A percentile compares a stretch with the other conserved stretches of the same genome.
phyloP scores from a whole-genome alignment of 148 eudicot genomes.

The Rhododendron vialii region DNA sequence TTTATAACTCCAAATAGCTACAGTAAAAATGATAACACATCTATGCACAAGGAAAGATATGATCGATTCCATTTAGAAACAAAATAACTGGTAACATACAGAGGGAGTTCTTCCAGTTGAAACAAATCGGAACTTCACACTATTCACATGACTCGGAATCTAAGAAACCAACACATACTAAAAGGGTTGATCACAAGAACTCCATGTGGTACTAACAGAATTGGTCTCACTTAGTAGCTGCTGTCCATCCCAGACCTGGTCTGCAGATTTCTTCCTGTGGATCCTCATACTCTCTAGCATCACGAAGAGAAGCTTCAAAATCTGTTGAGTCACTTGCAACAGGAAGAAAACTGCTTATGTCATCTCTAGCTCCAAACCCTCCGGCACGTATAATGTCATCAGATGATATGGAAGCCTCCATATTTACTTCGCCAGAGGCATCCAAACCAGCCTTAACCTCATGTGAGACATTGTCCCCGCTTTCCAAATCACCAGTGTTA shows the following conservation, averaged over 20 bases:
- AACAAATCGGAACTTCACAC: background rate
- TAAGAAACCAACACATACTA: background rate
- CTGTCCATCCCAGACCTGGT: constrained; percentile 88
- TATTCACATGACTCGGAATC: background rate
- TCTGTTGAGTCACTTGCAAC: constrained; percentile 84
- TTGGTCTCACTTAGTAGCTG: constrained; percentile 31
- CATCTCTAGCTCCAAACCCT: constrained; percentile 93
- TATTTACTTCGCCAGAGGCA: constrained; percentile 49
- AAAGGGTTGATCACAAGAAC: background rate
- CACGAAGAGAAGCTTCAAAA: constrained; percentile 81
- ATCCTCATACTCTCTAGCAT: constrained; percentile 85
- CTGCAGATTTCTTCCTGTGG: constrained; percentile 41
- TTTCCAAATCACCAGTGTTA: constrained; percentile 13
- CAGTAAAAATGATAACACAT: background rate
- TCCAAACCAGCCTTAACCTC: constrained; percentile 19
- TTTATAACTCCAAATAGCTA: background rate
- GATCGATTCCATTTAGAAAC: background rate
- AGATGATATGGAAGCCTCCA: constrained; percentile 72
- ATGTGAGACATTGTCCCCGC: constrained; percentile 17
- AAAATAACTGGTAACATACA: background rate
- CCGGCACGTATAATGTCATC: constrained; percentile 83
- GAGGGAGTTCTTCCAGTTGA: background rate
- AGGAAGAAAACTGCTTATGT: constrained; percentile 69
- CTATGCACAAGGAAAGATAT: background rate
- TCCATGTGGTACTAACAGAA: background rate